Conservation (phyloP, 2,329 filamentous ascomycete genomes). For the Leptographium flavum region DNA sequence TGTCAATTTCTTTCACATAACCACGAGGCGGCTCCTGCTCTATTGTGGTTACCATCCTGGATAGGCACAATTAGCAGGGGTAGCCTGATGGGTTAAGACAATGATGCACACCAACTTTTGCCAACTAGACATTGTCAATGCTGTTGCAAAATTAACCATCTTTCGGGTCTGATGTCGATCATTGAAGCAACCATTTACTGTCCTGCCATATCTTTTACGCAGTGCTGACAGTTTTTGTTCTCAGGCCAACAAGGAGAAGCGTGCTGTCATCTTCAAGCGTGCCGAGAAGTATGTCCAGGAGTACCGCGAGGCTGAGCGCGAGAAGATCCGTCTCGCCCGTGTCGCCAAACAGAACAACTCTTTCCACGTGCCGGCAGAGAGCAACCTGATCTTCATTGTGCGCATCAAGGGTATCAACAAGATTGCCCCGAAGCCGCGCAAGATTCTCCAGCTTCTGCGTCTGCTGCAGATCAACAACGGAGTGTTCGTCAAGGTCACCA, state of each 20-base stretch:
- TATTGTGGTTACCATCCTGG: not conserved
- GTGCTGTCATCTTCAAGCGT: constrained; percentile 97
- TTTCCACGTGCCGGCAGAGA: constrained; percentile 88
- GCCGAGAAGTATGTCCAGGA: constrained; percentile 99
- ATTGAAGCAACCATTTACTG: constrained; percentile 5
- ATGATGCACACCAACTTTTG: constrained; percentile 82
- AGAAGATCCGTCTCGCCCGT: constrained; percentile 89
- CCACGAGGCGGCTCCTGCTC: not conserved
- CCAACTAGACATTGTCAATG: constrained; percentile 96
- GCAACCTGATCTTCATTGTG: constrained; percentile 93
- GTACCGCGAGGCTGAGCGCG: constrained; percentile 95
- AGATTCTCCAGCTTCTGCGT: constrained; percentile 98
- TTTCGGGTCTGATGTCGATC: constrained; percentile 83
- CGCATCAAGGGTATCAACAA: constrained; percentile 99
- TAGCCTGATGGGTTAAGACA: not conserved
- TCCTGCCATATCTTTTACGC: not conserved
- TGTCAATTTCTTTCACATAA: constrained; percentile 6
- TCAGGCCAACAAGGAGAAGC: constrained; percentile 98
- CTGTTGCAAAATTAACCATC: constrained; percentile 97
- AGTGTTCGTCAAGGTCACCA: constrained; percentile 94
- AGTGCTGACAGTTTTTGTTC: constrained; percentile 12
- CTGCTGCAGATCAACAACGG: constrained; percentile 99
- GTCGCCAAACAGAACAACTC: constrained; percentile 82
- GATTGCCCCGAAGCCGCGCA: constrained; percentile 99
- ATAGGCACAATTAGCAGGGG: not conserved